Evolutionary conservation across 345 rosid species (phyloP), one percentile per base, ranked within the genome.

Genomic region (Citrus glauca): DNA sequence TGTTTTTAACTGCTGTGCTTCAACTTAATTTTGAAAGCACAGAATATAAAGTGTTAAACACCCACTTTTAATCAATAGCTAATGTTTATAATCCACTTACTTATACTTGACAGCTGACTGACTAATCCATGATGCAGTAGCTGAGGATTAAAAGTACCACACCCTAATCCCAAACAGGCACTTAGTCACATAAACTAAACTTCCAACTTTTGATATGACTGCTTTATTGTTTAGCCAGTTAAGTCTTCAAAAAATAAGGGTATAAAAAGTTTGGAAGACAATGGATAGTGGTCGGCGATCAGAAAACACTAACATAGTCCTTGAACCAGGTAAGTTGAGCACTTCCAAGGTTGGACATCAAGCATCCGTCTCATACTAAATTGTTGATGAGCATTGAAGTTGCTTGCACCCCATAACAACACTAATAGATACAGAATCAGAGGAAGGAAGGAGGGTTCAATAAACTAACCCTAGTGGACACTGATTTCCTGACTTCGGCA

Each of bases 401-500:
- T 33, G 65, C 75, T 72, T 72, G 6, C 50, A 20, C 75, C 13
- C 16, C 19, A 24, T 24, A 35, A 70, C 33, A 33, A 4, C 9
- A 16, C 2, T 53, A 10, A 53, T 25, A 63, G n/a, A 32, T 25
- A 9, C 37, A 53, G 48, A 64, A 53, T 53, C 25, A 2, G 28
- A 17, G 72, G 61, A 24, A 25, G 72, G 56, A 28, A 74, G 17
- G 77, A 67, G 67, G 74, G 75, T 65, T 9, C 69, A 66, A 78
- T 77, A 66, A 60, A 83, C 89, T 78, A 55, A 95, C 98, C 97
- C 91, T 6, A 87, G 65, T 0, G 99, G 99, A 76, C 93, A 87
- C 81, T 87, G 85, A 35, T 92, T 89, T 72, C 98, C 99, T 6
- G 98, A 86, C 80, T 73, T 88, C 60, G 91, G 80, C 99, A 95